phyloP scores from a whole-genome alignment of 2,329 filamentous ascomycete species.

The Trichophyton schoenleinii region DNA sequence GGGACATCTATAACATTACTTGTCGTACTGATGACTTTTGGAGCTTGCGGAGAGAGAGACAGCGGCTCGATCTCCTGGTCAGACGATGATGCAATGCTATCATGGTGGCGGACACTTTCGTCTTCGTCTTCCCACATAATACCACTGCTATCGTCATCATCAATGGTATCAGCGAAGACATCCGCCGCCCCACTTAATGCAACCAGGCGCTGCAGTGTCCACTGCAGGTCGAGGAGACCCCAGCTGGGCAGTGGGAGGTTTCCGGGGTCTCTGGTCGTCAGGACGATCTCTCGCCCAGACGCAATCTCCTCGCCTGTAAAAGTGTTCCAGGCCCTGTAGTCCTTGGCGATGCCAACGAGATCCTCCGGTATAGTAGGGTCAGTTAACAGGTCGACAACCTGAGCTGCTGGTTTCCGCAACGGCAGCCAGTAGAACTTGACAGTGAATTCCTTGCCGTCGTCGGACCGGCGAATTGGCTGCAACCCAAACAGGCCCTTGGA shows the following conservation, averaged over 20 bases:
- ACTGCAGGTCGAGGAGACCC: constrained; percentile 4
- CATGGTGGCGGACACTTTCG: too few species aligned
- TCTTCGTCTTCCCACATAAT: background rate
- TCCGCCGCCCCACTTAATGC: constrained; percentile 1
- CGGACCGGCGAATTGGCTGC: background rate
- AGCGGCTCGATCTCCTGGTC: background rate
- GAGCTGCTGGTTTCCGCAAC: background rate
- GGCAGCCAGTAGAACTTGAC: constrained; percentile 9
- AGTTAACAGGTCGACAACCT: background rate
- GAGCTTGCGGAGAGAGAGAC: background rate
- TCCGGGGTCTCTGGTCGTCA: constrained; percentile 5
- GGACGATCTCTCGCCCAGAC: background rate
- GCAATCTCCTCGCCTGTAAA: background rate
- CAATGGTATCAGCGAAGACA: background rate
- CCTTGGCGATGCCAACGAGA: background rate
- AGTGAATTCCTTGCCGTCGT: background rate
- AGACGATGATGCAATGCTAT: background rate
- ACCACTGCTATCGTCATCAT: background rate
- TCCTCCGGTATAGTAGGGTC: background rate
- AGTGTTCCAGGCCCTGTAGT: background rate
- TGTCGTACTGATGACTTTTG: background rate
- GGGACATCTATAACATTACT: too few species aligned
- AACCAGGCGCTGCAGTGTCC: constrained; percentile 5
- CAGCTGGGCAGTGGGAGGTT: background rate
- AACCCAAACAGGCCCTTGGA: constrained; percentile 7